Conservation (phyloP, 495 filamentous ascomycete species). For the Clavariopsis aquatica region DNA sequence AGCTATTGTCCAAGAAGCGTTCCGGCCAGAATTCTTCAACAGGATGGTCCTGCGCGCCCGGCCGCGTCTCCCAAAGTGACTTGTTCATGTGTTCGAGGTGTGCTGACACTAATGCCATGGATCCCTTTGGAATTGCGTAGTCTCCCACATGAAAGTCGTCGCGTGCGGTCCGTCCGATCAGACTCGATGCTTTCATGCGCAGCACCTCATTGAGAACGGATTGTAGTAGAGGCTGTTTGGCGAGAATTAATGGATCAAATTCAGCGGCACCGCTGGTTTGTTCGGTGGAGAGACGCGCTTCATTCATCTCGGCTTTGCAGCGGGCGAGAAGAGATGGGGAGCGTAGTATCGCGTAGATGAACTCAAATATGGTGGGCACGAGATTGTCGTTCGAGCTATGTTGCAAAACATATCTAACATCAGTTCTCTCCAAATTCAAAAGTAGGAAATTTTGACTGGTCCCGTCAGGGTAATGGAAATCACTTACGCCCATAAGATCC, state of each 20-base stretch:
- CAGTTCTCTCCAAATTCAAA: background rate
- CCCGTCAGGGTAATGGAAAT: background rate
- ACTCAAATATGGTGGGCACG: background rate
- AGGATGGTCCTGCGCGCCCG: background rate
- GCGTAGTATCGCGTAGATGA: background rate
- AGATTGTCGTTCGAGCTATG: constrained; percentile 8
- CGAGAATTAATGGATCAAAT: background rate
- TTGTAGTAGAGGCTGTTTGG: constrained; percentile 2
- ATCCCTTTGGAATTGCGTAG: background rate
- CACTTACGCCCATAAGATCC: constrained; percentile 7
- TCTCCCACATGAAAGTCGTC: background rate
- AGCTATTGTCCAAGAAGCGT: background rate
- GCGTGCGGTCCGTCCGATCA: background rate
- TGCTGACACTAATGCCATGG: background rate
- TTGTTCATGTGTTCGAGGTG: background rate
- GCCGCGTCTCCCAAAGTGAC: background rate
- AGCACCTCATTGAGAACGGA: constrained; percentile 4
- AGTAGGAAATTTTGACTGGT: background rate
- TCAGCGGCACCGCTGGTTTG: background rate
- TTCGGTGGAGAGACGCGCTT: background rate
- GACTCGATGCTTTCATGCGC: background rate
- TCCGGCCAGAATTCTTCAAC: constrained; percentile 11
- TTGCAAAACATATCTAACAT: background rate
- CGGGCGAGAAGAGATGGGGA: background rate
- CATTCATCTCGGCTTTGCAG: constrained; percentile 2